Conservation (phyloP, 2,329 filamentous ascomycete genomes). For the Esteya vermicola region DNA sequence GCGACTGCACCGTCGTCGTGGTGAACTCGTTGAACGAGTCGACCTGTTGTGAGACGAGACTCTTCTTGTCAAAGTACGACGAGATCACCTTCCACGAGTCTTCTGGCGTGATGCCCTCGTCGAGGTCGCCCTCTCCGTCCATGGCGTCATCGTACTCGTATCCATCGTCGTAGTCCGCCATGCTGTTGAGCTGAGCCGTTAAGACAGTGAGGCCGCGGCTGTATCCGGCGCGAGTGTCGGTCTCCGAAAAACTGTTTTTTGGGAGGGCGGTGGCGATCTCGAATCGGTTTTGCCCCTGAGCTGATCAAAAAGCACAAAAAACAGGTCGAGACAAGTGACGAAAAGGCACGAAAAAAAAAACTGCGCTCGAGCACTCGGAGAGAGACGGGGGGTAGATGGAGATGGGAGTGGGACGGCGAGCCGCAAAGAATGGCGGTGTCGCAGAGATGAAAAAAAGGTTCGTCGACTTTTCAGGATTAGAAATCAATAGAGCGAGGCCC, state of each 20-base stretch:
- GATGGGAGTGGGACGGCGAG: no score
- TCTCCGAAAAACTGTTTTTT: no score
- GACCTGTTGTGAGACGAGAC: slow-evolving; percentile 90
- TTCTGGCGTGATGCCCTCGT: slow-evolving; percentile 75
- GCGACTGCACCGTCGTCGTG: slow-evolving; percentile 81
- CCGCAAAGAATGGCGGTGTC: no score
- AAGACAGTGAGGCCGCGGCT: not conserved
- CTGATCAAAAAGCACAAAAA: no score
- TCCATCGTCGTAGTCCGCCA: slow-evolving; percentile 42
- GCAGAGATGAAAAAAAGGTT: no score
- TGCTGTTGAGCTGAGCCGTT: slow-evolving; percentile 15
- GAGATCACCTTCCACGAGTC: slow-evolving; percentile 98
- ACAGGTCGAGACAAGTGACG: no score
- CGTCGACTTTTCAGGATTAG: no score
- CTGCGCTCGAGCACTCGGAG: no score
- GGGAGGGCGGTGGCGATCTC: not conserved
- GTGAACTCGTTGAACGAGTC: slow-evolving; percentile 98
- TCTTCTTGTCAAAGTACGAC: slow-evolving; percentile 92
- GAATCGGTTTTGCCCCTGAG: no score
- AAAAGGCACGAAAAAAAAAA: no score
- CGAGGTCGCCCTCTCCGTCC: slow-evolving; percentile 55
- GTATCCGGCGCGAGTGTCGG: no score
- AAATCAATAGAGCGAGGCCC: slow-evolving; percentile 5
- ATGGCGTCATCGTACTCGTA: slow-evolving; percentile 29
- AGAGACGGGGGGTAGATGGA: no score